Percentiles rank a stretch among this genome's conserved stretches.
Evolutionary conservation across 495 filamentous ascomycete genomes (phyloP).

Genomic region (Xylaria flabelliformis): DNA sequence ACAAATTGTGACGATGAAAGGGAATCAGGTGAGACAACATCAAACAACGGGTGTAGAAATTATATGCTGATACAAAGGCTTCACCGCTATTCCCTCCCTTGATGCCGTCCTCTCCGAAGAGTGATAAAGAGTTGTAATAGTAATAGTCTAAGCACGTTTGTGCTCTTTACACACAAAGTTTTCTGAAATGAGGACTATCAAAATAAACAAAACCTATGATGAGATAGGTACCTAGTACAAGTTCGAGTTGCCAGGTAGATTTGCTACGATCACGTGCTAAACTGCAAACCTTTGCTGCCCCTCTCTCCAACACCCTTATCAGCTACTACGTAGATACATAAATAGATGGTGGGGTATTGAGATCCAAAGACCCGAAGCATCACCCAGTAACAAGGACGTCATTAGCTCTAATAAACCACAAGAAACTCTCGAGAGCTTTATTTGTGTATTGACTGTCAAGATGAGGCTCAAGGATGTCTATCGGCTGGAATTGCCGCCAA

Average conservation of each 20-base stretch:
- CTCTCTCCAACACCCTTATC: conserved; percentile 17
- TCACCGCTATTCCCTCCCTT: not conserved
- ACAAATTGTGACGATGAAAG: no score
- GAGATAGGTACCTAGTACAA: not conserved
- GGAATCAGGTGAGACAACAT: no score
- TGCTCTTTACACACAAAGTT: not conserved
- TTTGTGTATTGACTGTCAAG: conserved; percentile 6
- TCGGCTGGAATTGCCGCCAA: conserved; percentile 67
- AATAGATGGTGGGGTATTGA: conserved; percentile 25
- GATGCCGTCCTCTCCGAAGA: conserved; percentile 18
- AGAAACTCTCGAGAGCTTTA: not conserved
- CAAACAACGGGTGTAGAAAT: no score
- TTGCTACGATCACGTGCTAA: conserved; percentile 27
- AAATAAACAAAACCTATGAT: not conserved
- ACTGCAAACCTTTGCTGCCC: conserved; percentile 21
- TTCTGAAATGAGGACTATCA: not conserved
- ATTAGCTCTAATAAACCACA: not conserved
- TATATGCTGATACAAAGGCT: not conserved
- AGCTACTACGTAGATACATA: not conserved
- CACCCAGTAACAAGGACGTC: not conserved
- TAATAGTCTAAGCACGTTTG: not conserved
- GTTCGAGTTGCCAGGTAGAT: conserved; percentile 8
- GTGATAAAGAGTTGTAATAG: not conserved
- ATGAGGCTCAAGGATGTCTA: conserved; percentile 54
- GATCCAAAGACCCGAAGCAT: not conserved